phyloP scores from a whole-genome alignment of 2,329 filamentous ascomycete species.

The Pseudogymnoascus sp. region DNA sequence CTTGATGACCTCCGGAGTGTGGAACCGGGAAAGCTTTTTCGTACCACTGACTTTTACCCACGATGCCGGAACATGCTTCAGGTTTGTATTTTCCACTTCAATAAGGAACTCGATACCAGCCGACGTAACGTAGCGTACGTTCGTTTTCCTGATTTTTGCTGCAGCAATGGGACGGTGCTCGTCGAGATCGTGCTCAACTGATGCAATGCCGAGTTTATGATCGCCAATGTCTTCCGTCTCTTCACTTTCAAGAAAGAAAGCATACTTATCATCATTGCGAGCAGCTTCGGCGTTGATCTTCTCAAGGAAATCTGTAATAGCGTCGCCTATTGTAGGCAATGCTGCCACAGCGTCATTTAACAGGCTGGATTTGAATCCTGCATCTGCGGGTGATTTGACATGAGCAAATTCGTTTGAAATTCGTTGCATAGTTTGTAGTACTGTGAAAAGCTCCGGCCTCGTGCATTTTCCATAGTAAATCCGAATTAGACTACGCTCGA shows the following conservation, averaged over 20 bases:
- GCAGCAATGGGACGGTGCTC: constrained; percentile 66
- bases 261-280: constrained; percentile 82
- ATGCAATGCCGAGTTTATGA: constrained; percentile 84
- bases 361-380: constrained; percentile 63
- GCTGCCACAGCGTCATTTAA: constrained; percentile 64
- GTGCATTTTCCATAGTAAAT: constrained; percentile 98
- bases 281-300: constrained; percentile 81
- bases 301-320: constrained; percentile 68
- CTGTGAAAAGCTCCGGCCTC: constrained; percentile 74
- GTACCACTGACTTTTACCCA: constrained; percentile 95
- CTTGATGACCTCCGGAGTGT: constrained; percentile 81
- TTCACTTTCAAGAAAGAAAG: constrained; percentile 79
- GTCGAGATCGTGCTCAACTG: constrained; percentile 81
- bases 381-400: constrained; percentile 55
- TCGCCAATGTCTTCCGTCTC: constrained; percentile 86
- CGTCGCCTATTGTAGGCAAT: constrained; percentile 67
- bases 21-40: constrained; percentile 85
- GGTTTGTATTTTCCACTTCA: constrained; percentile 73
- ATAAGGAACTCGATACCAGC: constrained; percentile 91
- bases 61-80: constrained; percentile 84
- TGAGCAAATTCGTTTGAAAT: constrained; percentile 70
- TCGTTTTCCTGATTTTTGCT: constrained; percentile 58
- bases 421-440: constrained; percentile 76
- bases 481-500: constrained; percentile 86
- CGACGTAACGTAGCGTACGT: constrained; percentile 72